Evolutionary conservation across 2,329 filamentous ascomycete species (phyloP), one percentile per base, ranked within the genome.

Genomic region (Cadophora luteo-olivacea): DNA sequence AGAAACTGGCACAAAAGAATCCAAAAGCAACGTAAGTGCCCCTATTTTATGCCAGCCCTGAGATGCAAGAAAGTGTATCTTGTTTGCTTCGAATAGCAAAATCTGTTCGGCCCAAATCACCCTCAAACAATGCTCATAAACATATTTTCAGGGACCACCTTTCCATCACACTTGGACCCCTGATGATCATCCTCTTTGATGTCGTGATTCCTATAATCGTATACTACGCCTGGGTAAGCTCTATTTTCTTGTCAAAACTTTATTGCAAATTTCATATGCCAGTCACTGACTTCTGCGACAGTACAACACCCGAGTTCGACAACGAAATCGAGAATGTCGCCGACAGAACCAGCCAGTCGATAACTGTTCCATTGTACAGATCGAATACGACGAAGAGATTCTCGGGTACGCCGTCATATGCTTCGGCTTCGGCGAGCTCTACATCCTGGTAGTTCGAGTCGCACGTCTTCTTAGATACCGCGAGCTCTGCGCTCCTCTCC

Each of bases 1-100:
- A 74, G 60, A 74, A 71, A 45, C 68, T 74, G 5, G 72, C 72
- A 25, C 72, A 74, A 55, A 73, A 71, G 25, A 72, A 69, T 36
- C 70, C 72, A 1, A 72, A 71, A 51, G 66, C 69, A 0, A 72
- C 63, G 61, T 64, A 55, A 64, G 61, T 41, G 2, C 9, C 45
- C 19, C 41, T 33, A 1, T 22, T 12, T 14, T 11, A 57, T 19
- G 12, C 52, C 24, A 16, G 41, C 14, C 19, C 14, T 19, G 16
- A 16, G 14, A 45, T 5, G 4, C 14, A 16, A 19, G 2, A 45
- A 16, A 16, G 14, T 5, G 16, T 19, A 14, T 33, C 25, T 6
- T 19, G 24, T 4, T 57, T 36, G 5, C 14, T 24, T 8, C 2
- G 7, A 32, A 55, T 22, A 49, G 3, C 45, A 22, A 22, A 49